Percentiles rank a stretch among this genome's conserved stretches.
These are phyloP conservation scores for Xylaria hypoxylon DNA, from an alignment of 2,329 filamentous ascomycete genomes.

Conservation along the genomic window DNA sequence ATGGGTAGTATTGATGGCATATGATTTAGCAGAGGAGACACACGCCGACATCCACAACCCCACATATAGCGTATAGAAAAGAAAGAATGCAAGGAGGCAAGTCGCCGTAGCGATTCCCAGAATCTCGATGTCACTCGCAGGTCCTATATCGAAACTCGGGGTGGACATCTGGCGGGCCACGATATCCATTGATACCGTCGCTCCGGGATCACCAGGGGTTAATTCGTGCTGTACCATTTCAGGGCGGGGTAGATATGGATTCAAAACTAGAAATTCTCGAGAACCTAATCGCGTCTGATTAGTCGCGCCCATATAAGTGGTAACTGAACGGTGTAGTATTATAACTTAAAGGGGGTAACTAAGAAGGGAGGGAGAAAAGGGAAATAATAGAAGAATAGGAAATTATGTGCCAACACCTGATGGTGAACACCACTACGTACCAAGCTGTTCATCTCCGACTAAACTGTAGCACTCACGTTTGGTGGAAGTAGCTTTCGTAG, in stretches of 20 bases:
- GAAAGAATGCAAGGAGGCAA: slow-evolving; percentile 32
- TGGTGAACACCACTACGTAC: neutral
- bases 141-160: slow-evolving; percentile 9
- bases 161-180: slow-evolving; percentile 21
- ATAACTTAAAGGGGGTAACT: neutral
- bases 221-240: neutral
- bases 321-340: neutral
- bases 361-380: too few species aligned
- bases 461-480: neutral
- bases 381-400: neutral
- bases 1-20: neutral
- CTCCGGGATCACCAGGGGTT: neutral
- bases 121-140: slow-evolving; percentile 32
- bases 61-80: slow-evolving; percentile 25
- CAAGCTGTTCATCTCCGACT: neutral
- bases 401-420: neutral
- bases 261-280: neutral
- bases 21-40: neutral
- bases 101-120: slow-evolving; percentile 34
- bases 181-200: slow-evolving; percentile 6
- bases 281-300: neutral
- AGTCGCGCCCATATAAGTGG: neutral
- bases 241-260: neutral
- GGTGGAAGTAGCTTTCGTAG: neutral
- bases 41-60: slow-evolving; percentile 1